Percentiles rank a stretch among this genome's conserved stretches.
Conservation (phyloP, 768 basidiomycete genomes). For the Rubroboletus pulcherrimus region DNA sequence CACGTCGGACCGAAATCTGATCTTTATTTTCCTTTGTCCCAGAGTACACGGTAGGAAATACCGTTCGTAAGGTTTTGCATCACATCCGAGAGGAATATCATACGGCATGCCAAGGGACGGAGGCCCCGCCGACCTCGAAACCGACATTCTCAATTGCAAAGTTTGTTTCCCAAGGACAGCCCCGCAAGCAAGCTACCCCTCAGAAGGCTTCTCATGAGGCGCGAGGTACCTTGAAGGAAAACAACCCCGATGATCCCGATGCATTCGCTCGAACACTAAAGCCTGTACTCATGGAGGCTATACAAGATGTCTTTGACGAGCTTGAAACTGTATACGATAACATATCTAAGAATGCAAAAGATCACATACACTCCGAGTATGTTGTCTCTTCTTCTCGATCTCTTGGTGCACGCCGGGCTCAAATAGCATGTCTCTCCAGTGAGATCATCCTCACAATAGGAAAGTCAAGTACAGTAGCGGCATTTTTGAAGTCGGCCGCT, state of each 20-base stretch:
- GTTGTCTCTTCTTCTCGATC: constrained; percentile 26
- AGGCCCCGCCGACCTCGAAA: constrained; percentile 35
- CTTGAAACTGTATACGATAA: constrained; percentile 94
- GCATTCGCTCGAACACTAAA: constrained; percentile 76
- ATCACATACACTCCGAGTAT: constrained; percentile 98
- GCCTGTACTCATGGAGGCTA: constrained; percentile 94
- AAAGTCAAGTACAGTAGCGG: constrained; percentile 90
- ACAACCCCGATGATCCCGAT: constrained; percentile 73
- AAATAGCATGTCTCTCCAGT: constrained; percentile 37
- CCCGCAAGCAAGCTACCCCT: constrained; percentile 42
- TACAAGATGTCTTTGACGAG: constrained; percentile 94
- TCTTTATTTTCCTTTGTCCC: constrained; percentile 13
- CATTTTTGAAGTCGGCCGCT: constrained; percentile 88
- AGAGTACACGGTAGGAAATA: constrained; percentile 97
- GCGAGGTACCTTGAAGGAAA: constrained; percentile 58
- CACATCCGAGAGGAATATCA: constrained; percentile 94
- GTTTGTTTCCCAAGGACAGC: constrained; percentile 79
- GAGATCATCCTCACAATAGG: constrained; percentile 95
- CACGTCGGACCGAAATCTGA: constrained; percentile 4
- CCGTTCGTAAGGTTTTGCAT: constrained; percentile 87
- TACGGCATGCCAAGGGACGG: constrained; percentile 59
- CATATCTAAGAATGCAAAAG: constrained; percentile 88
- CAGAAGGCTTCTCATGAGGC: constrained; percentile 43
- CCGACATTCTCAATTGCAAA: constrained; percentile 70
- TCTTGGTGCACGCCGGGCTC: background rate